A percentile compares a stretch with the other conserved stretches of the same genome.
Evolutionary conservation across 495 filamentous ascomycete species (phyloP).

Genomic region (Elaphomyces granulatus): DNA sequence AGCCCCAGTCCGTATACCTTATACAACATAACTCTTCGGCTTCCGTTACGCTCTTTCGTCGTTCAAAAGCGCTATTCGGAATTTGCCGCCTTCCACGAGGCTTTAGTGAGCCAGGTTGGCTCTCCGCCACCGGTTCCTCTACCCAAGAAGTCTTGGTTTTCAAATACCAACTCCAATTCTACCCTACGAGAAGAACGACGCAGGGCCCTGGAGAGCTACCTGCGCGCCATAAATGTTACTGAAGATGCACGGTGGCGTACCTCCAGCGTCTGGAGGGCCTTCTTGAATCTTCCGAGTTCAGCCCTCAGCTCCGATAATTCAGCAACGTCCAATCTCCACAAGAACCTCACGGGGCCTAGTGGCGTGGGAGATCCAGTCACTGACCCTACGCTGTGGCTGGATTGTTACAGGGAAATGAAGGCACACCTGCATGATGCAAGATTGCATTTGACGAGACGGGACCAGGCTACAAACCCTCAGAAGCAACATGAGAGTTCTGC

Average conservation of each 20-base stretch:
- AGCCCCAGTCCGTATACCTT: constrained; percentile 60
- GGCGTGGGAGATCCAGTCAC: constrained; percentile 36
- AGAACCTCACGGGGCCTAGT: constrained; percentile 31
- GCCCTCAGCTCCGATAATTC: constrained; percentile 30
- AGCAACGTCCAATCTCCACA: constrained; percentile 27
- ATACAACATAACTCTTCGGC: constrained; percentile 82
- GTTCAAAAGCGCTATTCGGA: constrained; percentile 92
- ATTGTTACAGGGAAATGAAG: constrained; percentile 74
- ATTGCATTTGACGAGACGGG: constrained; percentile 55
- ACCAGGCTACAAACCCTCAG: constrained; percentile 53
- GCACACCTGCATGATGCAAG: constrained; percentile 66
- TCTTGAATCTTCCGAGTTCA: constrained; percentile 63
- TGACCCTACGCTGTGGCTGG: constrained; percentile 77
- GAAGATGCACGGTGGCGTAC: constrained; percentile 76
- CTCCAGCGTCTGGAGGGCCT: constrained; percentile 68
- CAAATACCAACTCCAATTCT: constrained; percentile 59
- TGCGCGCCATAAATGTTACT: constrained; percentile 61
- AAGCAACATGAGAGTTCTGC: constrained; percentile 66
- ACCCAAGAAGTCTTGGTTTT: constrained; percentile 76
- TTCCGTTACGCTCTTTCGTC: constrained; percentile 75
- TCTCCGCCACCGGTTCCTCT: constrained; percentile 48
- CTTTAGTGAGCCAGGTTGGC: constrained; percentile 49
- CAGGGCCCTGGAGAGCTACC: constrained; percentile 61
- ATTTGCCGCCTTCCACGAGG: constrained; percentile 61
- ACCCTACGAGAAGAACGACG: constrained; percentile 70